Evolutionary conservation across 2,329 filamentous ascomycete species (phyloP), one percentile per base, ranked within the genome.

Genomic region (Fusarium liriodendri): DNA sequence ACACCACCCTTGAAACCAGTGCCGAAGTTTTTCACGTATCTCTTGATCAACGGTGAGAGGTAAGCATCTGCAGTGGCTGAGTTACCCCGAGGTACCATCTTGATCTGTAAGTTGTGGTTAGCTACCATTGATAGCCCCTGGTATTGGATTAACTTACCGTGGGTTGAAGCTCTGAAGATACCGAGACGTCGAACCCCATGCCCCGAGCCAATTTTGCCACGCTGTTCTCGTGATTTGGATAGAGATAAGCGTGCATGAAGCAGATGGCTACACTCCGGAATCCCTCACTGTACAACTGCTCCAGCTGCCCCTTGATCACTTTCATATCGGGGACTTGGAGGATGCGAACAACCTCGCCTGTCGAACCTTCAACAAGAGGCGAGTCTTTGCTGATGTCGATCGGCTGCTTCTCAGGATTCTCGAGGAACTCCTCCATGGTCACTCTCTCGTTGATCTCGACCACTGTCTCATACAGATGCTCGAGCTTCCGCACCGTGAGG

Each of bases 361-460:
- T 37, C 35, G 35, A 37, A 18, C 35, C 35, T 37, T 37, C 35
- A 37, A 37, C 35, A 37, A 37, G 35, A 18, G 35, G 1, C 35
- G 35, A 37, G 35, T 37, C 35, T 16, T 37, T 37, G 35, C 35
- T 27, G 45, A 50, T 22, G 45, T 50, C 25, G 25, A 50, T 50
- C 7, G 45, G 22, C 20, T 22, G 45, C 45, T 50, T 50, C n/a
- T 16, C 45, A 2, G 18, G 92, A 87, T 20, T 0, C 94, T 94
- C 78, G 96, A 97, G 79, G 97, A 94, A 37, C 35, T 37, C 80
- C 20, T 98, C 95, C 18, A 98, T 84, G 0, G 95, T 97, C 5
- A 98, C 94, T 38, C 95, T 87, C 87, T 98, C 95, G 69, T 96
- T 92, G 50, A 98, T 88, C 84, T 98, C 95, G 20, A 97, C 87